Evolutionary conservation across 805 yeast species (phyloP), one percentile per base, ranked within the genome.

Genomic region (Kodamaea restingae): DNA sequence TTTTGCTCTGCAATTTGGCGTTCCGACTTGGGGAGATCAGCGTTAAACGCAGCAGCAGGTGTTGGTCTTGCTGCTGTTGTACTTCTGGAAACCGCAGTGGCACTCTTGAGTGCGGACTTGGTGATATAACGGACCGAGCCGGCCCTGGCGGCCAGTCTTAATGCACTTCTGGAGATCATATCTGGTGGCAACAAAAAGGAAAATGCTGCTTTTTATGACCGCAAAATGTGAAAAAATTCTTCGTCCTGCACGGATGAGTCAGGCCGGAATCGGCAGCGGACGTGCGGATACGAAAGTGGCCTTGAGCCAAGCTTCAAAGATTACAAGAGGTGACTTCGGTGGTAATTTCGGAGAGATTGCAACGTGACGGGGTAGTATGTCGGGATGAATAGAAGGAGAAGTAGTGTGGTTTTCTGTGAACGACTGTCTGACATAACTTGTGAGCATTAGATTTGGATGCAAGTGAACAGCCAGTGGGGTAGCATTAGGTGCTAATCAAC

Each of bases 11-110:
- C 55, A 32, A 40, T 45, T 14, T 37, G 35, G 14, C 10, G 15
- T 4, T 20, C 10, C 3, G 37, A 31, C 37, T 38, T 38, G 12
- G 41, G 41, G 18, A 38, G 24, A 22, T 49, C 44, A 30, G 45
- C 40, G 54, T 74, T 69, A 53, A 75, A 75, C n/a, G 78, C 53
- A 7, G 80, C 78, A 10, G 80, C 67, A 18, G 80, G 79, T 10
- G 60, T 58, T 7, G 73, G 70, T 42, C 71, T 61, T n/a, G 35
- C 41, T n/a, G 40, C 50, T 14, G 56, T 49, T 36, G 55, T 53
- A 4, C 21, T 10, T 18, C 32, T 30, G 7, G 32, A 30, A 7
- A 30, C 32, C 49, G 49, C 54, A 26, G 64, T 58, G 31, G 69
- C 68, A 14, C 48, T 55, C 33, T 49, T 55, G 17, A 51, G 45